Conservation (phyloP, 805 yeast species). For the Wickerhamomyces subpelliculosus region DNA sequence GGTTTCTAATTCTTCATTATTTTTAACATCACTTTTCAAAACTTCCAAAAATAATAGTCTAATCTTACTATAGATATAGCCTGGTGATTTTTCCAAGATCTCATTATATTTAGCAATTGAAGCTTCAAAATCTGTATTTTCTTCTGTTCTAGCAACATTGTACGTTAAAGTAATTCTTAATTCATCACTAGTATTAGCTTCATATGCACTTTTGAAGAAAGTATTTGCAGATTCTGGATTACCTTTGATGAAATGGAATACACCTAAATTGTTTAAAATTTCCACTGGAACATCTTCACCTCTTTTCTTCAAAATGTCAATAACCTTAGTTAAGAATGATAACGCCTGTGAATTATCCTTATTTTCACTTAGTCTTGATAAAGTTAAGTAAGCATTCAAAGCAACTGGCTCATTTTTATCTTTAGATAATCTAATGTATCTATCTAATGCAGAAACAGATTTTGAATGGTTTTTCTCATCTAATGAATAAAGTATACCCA, state of each 20-base stretch:
- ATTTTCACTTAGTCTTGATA: slow-evolving; percentile 66
- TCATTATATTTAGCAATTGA: slow-evolving; percentile 38
- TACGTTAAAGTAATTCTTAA: slow-evolving; percentile 44
- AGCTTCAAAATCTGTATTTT: slow-evolving; percentile 28
- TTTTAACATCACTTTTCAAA: slow-evolving; percentile 36
- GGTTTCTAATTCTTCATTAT: slow-evolving; percentile 32
- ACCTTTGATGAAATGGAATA: slow-evolving; percentile 62
- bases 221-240: slow-evolving; percentile 51
- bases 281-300: slow-evolving; percentile 40
- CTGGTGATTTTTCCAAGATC: slow-evolving; percentile 55
- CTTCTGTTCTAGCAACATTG: slow-evolving; percentile 74
- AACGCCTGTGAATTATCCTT: slow-evolving; percentile 64
- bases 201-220: slow-evolving; percentile 45
- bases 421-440: slow-evolving; percentile 56
- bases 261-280: slow-evolving; percentile 79
- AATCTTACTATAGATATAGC: slow-evolving; percentile 67
- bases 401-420: slow-evolving; percentile 53
- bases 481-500: slow-evolving; percentile 65
- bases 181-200: slow-evolving; percentile 22
- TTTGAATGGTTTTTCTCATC: slow-evolving; percentile 28
- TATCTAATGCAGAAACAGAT: slow-evolving; percentile 61
- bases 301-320: slow-evolving; percentile 36
- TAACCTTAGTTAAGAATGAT: slow-evolving; percentile 52
- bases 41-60: slow-evolving; percentile 60
- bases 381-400: slow-evolving; percentile 57